Percentiles rank a stretch among this genome's conserved stretches.
These are phyloP conservation scores for Metarhizium guizhouense DNA, from an alignment of 2,329 filamentous ascomycete genomes.

Conservation along the genomic window DNA sequence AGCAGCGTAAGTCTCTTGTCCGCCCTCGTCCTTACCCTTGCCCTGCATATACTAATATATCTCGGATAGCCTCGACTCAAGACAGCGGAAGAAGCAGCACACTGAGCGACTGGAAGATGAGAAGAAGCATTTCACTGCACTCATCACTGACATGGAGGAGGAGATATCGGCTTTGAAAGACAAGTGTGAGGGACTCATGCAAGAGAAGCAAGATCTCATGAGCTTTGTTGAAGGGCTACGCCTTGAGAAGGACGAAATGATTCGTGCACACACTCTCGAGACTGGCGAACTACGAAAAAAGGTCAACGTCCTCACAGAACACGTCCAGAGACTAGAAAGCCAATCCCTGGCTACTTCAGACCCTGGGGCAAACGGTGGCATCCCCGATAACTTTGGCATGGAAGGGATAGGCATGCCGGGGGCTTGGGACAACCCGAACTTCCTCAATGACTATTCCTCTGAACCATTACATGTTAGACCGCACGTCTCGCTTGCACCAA, in stretches of 20 bases:
- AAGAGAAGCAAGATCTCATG: constrained; percentile 65
- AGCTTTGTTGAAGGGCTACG: constrained; percentile 69
- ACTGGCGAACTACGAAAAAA: constrained; percentile 88
- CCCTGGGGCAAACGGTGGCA: constrained; percentile 45
- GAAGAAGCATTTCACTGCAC: constrained; percentile 79
- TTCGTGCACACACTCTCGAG: constrained; percentile 81
- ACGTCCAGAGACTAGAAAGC: constrained; percentile 62
- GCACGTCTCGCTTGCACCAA: constrained; percentile 43
- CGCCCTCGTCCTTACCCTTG: background rate
- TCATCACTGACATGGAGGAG: constrained; percentile 72
- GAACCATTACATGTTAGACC: constrained; percentile 50
- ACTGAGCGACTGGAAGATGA: constrained; percentile 94
- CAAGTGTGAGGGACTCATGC: constrained; percentile 61
- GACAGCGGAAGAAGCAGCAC: constrained; percentile 96
- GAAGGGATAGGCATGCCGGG: constrained; percentile 74
- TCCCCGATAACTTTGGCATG: constrained; percentile 70
- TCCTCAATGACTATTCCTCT: constrained; percentile 63
- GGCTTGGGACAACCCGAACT: constrained; percentile 67
- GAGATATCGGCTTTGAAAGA: constrained; percentile 60
- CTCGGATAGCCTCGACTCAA: constrained; percentile 69
- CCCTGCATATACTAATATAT: constrained; percentile 6
- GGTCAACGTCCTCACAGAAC: constrained; percentile 70
- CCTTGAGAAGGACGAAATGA: constrained; percentile 86
- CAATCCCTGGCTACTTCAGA: constrained; percentile 28
- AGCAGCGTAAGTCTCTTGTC: constrained; percentile 68